Evolutionary conservation across 2,329 filamentous ascomycete species (phyloP).

Genomic region (Lachnellula occidentalis): DNA sequence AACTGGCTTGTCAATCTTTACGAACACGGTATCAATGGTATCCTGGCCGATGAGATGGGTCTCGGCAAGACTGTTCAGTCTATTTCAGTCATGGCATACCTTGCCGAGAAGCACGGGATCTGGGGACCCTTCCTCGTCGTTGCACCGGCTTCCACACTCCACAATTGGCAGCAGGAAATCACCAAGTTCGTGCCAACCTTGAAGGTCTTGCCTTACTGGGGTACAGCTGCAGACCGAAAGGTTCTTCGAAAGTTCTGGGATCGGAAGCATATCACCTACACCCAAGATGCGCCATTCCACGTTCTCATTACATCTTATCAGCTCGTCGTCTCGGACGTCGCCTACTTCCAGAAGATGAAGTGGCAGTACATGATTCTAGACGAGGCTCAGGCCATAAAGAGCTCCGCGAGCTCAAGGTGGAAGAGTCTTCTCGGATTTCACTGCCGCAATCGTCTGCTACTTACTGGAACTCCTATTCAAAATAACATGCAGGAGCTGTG

Average conservation of each 20-base stretch:
- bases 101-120: conserved; percentile 94
- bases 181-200: conserved; percentile 88
- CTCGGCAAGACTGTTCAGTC: conserved; percentile 98
- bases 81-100: conserved; percentile 98
- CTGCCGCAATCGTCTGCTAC: conserved; percentile 85
- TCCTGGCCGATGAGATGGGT: conserved; percentile 98
- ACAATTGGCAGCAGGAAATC: conserved; percentile 99
- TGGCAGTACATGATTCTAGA: conserved; percentile 99
- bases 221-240: conserved; percentile 87
- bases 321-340: conserved; percentile 88
- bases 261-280: conserved; percentile 93
- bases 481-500: conserved; percentile 99
- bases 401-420: conserved; percentile 92
- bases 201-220: conserved; percentile 97
- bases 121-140: conserved; percentile 98
- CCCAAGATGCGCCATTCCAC: conserved; percentile 88
- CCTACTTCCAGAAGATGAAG: conserved; percentile 98
- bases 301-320: conserved; percentile 97
- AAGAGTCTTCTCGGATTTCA: conserved; percentile 92
- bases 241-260: conserved; percentile 99
- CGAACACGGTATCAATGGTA: conserved; percentile 99
- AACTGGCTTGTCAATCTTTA: conserved; percentile 99
- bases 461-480: conserved; percentile 96
- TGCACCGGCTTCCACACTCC: conserved; percentile 88
- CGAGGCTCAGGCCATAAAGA: conserved; percentile 98